Percentiles rank a stretch among this genome's conserved stretches.
Evolutionary conservation across 2,329 filamentous ascomycete species (phyloP).

Genomic region (Colletotrichum higginsianum): DNA sequence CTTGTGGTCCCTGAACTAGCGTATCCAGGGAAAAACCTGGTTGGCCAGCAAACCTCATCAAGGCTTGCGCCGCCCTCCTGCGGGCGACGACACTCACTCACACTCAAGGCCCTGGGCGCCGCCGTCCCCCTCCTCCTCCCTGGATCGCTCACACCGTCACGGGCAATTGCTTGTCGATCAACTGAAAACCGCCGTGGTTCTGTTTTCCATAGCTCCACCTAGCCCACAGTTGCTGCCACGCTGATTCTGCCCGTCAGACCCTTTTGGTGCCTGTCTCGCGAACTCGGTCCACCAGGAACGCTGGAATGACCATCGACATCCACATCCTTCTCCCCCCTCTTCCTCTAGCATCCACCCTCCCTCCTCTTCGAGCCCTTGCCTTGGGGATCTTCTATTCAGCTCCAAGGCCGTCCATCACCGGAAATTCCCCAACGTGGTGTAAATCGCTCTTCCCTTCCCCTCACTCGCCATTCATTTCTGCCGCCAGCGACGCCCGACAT

Average conservation of each 20-base stretch:
- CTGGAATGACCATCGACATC: slow-evolving; percentile 2
- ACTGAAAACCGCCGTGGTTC: slow-evolving; percentile 10
- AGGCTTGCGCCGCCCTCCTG: slow-evolving; percentile 3
- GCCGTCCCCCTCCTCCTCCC: slow-evolving; percentile 4
- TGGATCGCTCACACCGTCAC: slow-evolving; percentile 26
- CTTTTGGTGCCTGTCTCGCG: slow-evolving; percentile 4
- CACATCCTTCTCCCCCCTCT: slow-evolving; percentile 9
- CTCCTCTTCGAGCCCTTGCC: not conserved
- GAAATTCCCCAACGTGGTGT: not conserved
- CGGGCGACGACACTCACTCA: slow-evolving; percentile 13
- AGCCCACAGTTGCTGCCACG: slow-evolving; percentile 13
- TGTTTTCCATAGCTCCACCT: slow-evolving; percentile 14
- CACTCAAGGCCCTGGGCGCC: slow-evolving; percentile 19
- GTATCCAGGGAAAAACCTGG: slow-evolving; percentile 33
- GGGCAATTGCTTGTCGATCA: slow-evolving; percentile 38
- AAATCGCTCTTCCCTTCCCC: slow-evolving; percentile 7
- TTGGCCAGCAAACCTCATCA: not conserved
- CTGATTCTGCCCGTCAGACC: slow-evolving; percentile 32
- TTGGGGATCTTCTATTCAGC: slow-evolving; percentile 11
- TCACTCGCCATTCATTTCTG: slow-evolving; percentile 4
- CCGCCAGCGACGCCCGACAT: not conserved
- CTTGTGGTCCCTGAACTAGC: slow-evolving; percentile 35
- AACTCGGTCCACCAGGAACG: slow-evolving; percentile 19
- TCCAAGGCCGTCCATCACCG: slow-evolving; percentile 9
- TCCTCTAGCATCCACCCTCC: not conserved